Conservation (phyloP, 345 rosid species). For the Anastatica hierochuntica region DNA sequence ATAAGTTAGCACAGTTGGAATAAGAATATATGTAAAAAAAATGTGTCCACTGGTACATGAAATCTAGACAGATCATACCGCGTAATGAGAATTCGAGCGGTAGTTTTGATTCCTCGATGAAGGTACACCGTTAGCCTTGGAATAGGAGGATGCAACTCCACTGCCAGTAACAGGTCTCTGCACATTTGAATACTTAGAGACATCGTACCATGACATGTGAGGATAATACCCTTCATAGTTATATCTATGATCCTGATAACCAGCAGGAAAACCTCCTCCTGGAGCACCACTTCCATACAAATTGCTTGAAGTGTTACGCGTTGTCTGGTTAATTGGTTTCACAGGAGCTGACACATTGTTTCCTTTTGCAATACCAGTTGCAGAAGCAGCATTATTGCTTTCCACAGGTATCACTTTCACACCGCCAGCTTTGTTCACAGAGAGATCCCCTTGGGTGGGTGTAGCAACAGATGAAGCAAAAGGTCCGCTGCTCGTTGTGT, state of each 20-base stretch:
- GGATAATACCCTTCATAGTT: slow-evolving; percentile 40
- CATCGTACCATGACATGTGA: slow-evolving; percentile 42
- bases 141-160: slow-evolving; percentile 24
- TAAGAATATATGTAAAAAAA: too few relatives aligned
- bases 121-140: slow-evolving; percentile 37
- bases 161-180: slow-evolving; percentile 30
- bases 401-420: slow-evolving; percentile 41
- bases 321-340: slow-evolving; percentile 37
- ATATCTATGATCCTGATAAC: slow-evolving; percentile 45
- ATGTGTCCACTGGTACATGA: background rate
- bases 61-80: slow-evolving; percentile 28
- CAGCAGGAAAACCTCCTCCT: slow-evolving; percentile 35
- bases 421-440: slow-evolving; percentile 24
- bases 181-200: slow-evolving; percentile 32
- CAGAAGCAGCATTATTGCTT: slow-evolving; percentile 31
- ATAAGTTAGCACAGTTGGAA: background rate
- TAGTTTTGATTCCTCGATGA: slow-evolving; percentile 43
- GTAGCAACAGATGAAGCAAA: slow-evolving; percentile 32
- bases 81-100: slow-evolving; percentile 39
- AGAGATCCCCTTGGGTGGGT: slow-evolving; percentile 33
- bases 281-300: slow-evolving; percentile 39
- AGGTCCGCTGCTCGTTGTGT: slow-evolving; percentile 37
- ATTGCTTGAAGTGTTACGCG: slow-evolving; percentile 30
- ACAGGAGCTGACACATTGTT: slow-evolving; percentile 36
- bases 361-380: slow-evolving; percentile 28